A percentile compares a stretch with the other conserved stretches of the same genome.
These are phyloP conservation scores for Amphirosellinia nigrospora DNA, from an alignment of 495 filamentous ascomycete species.

Conservation along the genomic window DNA sequence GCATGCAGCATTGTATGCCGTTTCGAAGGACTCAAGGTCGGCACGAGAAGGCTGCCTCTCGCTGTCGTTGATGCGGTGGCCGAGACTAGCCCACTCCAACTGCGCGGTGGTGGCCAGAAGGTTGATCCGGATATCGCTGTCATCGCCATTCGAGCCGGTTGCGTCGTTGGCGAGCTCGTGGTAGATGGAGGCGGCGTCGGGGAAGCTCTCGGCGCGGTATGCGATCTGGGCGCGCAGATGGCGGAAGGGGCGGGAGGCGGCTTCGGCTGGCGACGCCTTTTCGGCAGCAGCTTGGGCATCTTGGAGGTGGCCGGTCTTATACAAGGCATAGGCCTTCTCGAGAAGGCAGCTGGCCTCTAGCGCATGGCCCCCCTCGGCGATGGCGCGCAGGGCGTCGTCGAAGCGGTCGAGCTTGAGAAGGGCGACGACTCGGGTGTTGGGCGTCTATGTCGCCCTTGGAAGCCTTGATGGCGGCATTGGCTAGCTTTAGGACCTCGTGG, in stretches of 20 bases:
- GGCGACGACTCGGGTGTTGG: slow-evolving; percentile 81
- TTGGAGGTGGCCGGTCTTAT: slow-evolving; percentile 79
- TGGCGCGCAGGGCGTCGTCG: slow-evolving; percentile 80
- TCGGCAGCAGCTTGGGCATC: slow-evolving; percentile 69
- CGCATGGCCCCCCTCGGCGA: slow-evolving; percentile 72
- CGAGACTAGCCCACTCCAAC: slow-evolving; percentile 78
- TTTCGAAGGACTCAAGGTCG: slow-evolving; percentile 91
- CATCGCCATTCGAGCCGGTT: slow-evolving; percentile 64
- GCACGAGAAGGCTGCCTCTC: slow-evolving; percentile 66
- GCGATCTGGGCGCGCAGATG: slow-evolving; percentile 90
- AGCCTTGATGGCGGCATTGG: slow-evolving; percentile 67
- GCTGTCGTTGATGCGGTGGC: slow-evolving; percentile 44
- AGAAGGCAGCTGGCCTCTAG: slow-evolving; percentile 70
- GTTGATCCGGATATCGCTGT: slow-evolving; percentile 89
- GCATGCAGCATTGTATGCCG: slow-evolving; percentile 91
- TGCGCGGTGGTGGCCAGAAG: slow-evolving; percentile 79
- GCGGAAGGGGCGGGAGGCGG: slow-evolving; percentile 63
- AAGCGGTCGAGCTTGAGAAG: slow-evolving; percentile 93
- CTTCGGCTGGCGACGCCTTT: slow-evolving; percentile 39
- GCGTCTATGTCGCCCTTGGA: slow-evolving; percentile 72
- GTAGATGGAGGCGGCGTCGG: slow-evolving; percentile 72
- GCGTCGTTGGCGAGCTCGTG: slow-evolving; percentile 59
- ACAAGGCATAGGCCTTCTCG: slow-evolving; percentile 90
- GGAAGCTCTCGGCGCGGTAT: slow-evolving; percentile 86
- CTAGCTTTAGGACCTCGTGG: slow-evolving; percentile 55